A percentile compares a stretch with the other conserved stretches of the same genome.
Evolutionary conservation across 1,139 yeast species (phyloP).

Genomic region (Nakaseomyces glabratus): DNA sequence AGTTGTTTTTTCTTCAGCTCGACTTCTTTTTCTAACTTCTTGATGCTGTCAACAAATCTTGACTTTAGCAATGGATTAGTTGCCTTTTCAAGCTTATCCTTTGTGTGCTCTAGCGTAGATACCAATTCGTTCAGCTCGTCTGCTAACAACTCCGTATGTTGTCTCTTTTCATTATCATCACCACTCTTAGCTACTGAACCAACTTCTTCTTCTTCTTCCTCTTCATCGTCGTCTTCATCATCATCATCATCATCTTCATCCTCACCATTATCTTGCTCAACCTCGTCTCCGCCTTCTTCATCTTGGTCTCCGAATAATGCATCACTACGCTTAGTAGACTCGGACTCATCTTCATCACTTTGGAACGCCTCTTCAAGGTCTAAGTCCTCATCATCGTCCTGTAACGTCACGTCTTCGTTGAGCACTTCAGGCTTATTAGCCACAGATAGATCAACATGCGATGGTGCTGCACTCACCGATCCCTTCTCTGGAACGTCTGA

Average conservation of each 20-base stretch:
- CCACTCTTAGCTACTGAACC: slow-evolving; percentile 18
- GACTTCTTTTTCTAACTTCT: slow-evolving; percentile 70
- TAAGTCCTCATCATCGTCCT: slow-evolving; percentile 34
- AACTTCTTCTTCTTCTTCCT: slow-evolving; percentile 47
- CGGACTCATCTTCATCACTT: slow-evolving; percentile 31
- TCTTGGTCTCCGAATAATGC: slow-evolving; percentile 20
- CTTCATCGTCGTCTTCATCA: slow-evolving; percentile 46
- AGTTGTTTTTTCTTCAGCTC: slow-evolving; percentile 74
- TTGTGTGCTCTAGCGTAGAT: slow-evolving; percentile 67
- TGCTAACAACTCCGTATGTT: slow-evolving; percentile 66
- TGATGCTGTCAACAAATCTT: slow-evolving; percentile 75
- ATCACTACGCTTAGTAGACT: slow-evolving; percentile 23
- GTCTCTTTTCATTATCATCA: slow-evolving; percentile 36
- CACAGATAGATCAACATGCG: slow-evolving; percentile 2
- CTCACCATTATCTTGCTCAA: slow-evolving; percentile 34
- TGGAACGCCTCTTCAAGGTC: slow-evolving; percentile 35
- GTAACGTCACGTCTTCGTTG: not conserved
- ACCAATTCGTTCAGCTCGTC: slow-evolving; percentile 85
- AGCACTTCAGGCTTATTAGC: not conserved
- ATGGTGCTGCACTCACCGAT: slow-evolving; percentile 9
- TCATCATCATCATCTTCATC: slow-evolving; percentile 40
- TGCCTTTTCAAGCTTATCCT: slow-evolving; percentile 64
- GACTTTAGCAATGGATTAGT: slow-evolving; percentile 82
- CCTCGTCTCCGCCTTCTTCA: slow-evolving; percentile 31
- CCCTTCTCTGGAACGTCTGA: slow-evolving; percentile 19